Evolutionary conservation across 2,329 filamentous ascomycete genomes (phyloP), one percentile per base, ranked within the genome.

Genomic region (Pezicula rhizophila): DNA sequence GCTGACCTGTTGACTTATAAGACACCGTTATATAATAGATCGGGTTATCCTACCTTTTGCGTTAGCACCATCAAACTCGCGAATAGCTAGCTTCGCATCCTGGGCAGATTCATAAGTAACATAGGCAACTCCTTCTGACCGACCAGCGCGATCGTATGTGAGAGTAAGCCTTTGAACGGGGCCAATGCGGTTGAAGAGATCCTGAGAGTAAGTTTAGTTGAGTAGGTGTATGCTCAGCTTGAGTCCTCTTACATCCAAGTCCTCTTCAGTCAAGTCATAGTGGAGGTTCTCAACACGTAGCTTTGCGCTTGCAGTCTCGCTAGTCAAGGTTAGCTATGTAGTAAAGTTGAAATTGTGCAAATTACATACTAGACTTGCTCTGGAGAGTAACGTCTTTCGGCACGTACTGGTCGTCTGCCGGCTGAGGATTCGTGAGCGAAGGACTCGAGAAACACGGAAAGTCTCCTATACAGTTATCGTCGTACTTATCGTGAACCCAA

Each of bases 401-500:
- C 33, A 23, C 58, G 60, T 45, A 45, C 46, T 48, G 58, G 54
- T 52, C 57, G 52, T 52, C 57, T 56, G 48, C 52, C 57, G 33
- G 60, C 63, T 64, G 47, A 38, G 45, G 47, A 34, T 46, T 47
- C 45, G 53, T 61, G 51, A 61, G 57, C 53, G 48, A 41, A 50
- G 45, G 25, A 47, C 48, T 31, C 33, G 33, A 45, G 18, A 20
- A 38, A 28, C 28, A 33, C 39, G 28, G 42, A 40, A 20, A 48
- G 28, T 18, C 41, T 25, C 48, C 49, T 60, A 46, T 71, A 70
- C 84, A 77, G 66, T 84, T 79, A 62, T 89, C 87, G 67, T 93
- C 87, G 66, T 82, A 95, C 65, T 84, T 87, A 71, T 95, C 89
- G 67, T 96, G 91, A 59, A 96, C 89, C 91, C 91, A 96, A 75